Conservation (phyloP, 345 rosid genomes). For the Diplotaxis tenuifolia region DNA sequence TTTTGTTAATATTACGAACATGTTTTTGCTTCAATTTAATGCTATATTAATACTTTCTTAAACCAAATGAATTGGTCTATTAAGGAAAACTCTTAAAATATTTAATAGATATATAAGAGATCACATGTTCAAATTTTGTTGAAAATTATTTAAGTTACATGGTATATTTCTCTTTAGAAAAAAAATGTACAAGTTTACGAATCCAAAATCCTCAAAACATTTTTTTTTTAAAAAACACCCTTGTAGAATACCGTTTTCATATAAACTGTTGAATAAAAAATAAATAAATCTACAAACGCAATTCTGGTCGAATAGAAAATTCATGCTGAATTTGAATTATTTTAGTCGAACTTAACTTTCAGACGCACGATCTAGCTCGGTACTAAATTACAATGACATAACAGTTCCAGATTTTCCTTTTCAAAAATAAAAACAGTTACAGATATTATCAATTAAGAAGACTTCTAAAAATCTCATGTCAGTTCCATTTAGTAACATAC, state of each 20-base stretch:
- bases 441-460: background rate
- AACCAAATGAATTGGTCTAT: background rate
- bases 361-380: too few relatives aligned
- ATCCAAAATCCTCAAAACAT: background rate
- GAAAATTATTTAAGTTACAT: background rate
- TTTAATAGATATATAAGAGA: background rate
- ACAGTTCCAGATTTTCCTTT: too few relatives aligned
- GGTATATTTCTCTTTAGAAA: background rate
- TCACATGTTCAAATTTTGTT: background rate
- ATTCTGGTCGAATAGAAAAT: background rate
- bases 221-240: too few relatives aligned
- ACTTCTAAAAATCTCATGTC: background rate
- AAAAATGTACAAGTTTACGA: background rate
- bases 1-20: background rate
- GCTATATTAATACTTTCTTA: background rate
- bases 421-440: too few relatives aligned
- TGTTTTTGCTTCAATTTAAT: background rate
- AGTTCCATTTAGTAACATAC: background rate
- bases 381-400: background rate
- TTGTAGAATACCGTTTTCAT: background rate
- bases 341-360: too few relatives aligned
- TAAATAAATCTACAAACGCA: background rate
- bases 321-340: background rate
- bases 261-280: background rate
- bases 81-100: too few relatives aligned